Evolutionary conservation across 2,329 filamentous ascomycete genomes (phyloP).

Genomic region (Penicillium sp.): DNA sequence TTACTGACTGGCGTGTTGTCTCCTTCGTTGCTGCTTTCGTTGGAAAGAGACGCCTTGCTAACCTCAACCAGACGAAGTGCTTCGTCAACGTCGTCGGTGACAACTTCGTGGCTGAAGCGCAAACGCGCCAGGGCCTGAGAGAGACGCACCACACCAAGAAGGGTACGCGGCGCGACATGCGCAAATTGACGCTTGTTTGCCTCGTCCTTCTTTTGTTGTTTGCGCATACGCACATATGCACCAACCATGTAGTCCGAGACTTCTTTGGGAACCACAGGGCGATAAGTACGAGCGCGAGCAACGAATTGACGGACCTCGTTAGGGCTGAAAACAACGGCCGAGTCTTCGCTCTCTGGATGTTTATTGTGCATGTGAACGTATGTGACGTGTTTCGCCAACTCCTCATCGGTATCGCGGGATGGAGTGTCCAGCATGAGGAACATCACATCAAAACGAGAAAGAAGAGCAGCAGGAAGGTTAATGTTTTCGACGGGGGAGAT

Average conservation of each 20-base stretch:
- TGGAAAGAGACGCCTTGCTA: conserved; percentile 83
- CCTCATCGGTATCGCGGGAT: conserved; percentile 81
- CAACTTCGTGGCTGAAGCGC: conserved; percentile 79
- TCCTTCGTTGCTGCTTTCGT: conserved; percentile 60
- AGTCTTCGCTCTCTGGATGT: conserved; percentile 72
- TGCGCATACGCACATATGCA: conserved; percentile 91
- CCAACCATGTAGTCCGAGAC: conserved; percentile 96
- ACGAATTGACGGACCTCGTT: conserved; percentile 95
- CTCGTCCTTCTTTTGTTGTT: conserved; percentile 87
- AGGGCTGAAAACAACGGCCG: conserved; percentile 77
- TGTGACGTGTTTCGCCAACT: conserved; percentile 91
- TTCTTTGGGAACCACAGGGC: conserved; percentile 75
- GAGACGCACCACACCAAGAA: conserved; percentile 87
- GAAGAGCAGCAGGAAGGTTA: conserved; percentile 92
- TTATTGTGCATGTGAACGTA: conserved; percentile 96
- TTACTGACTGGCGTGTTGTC: conserved; percentile 78
- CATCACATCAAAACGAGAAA: conserved; percentile 95
- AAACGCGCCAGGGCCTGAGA: conserved; percentile 90
- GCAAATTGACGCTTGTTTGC: conserved; percentile 87
- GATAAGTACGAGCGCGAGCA: conserved; percentile 83
- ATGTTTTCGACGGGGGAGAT: conserved; percentile 98
- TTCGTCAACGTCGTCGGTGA: conserved; percentile 92
- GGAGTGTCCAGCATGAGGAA: conserved; percentile 97
- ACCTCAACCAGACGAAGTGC: conserved; percentile 86
- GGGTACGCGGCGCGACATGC: conserved; percentile 88